These are phyloP conservation scores for Trametes sanguinea DNA, from an alignment of 768 basidiomycete genomes.

Conservation along the genomic window DNA sequence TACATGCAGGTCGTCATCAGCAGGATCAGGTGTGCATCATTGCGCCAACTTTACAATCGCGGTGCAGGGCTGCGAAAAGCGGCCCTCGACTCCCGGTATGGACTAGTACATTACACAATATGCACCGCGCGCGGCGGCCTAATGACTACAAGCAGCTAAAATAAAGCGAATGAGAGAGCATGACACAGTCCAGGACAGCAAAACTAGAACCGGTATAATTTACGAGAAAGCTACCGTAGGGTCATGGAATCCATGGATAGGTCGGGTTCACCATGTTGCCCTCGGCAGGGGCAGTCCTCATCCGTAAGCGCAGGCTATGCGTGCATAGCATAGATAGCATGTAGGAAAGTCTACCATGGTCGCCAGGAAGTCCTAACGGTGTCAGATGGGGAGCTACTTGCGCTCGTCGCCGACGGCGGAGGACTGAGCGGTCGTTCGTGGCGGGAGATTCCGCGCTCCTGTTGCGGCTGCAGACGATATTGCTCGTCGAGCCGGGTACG, in stretches of 20 bases:
- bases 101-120: slow-evolving; percentile 17
- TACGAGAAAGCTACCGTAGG: slow-evolving; percentile 11
- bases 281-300: not conserved
- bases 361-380: slow-evolving; percentile 14
- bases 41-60: slow-evolving; percentile 6
- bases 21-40: slow-evolving; percentile 13
- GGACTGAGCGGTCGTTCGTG: slow-evolving; percentile 18
- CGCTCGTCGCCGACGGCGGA: slow-evolving; percentile 16
- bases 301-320: not conserved
- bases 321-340: not conserved
- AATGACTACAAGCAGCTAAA: slow-evolving; percentile 17
- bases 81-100: slow-evolving; percentile 9
- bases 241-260: not conserved
- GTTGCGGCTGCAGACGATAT: not conserved
- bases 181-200: not conserved
- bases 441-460: slow-evolving; percentile 9
- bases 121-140: slow-evolving; percentile 6
- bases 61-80: slow-evolving; percentile 6
- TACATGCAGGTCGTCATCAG: slow-evolving; percentile 11
- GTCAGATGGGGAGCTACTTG: slow-evolving; percentile 16
- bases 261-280: not conserved
- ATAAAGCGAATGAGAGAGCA: slow-evolving; percentile 8
- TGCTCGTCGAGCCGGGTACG: not conserved
- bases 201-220: slow-evolving; percentile 18
- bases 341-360: slow-evolving; percentile 11